Conservation (phyloP, 176 grass and related monocot genomes). For the Pontederia paniculata region DNA sequence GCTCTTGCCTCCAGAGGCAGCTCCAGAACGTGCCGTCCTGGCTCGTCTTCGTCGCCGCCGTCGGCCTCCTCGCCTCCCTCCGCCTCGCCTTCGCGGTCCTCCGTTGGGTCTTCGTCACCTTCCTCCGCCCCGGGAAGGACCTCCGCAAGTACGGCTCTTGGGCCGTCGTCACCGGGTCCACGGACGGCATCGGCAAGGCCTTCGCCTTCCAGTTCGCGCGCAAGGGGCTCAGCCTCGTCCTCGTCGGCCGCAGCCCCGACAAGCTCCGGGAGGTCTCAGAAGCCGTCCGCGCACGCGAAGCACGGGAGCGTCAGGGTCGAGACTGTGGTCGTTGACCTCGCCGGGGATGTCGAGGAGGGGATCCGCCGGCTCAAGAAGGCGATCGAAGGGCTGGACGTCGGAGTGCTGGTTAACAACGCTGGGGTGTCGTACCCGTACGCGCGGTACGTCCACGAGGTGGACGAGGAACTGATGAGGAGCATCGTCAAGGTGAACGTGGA, state of each 20-base stretch:
- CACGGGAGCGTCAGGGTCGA: constrained; percentile 39
- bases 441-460: constrained; percentile 94
- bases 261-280: constrained; percentile 35
- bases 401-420: constrained; percentile 77
- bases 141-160: constrained; percentile 21
- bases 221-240: constrained; percentile 28
- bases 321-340: constrained; percentile 72
- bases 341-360: constrained; percentile 43
- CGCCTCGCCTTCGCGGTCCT: constrained; percentile 33
- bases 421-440: constrained; percentile 88
- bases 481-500: constrained; percentile 82
- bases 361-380: constrained; percentile 36
- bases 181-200: constrained; percentile 36
- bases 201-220: constrained; percentile 32
- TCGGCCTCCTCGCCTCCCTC: constrained; percentile 35
- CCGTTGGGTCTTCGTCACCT: constrained; percentile 60
- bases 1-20: neutral
- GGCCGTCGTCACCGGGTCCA: constrained; percentile 36
- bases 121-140: constrained; percentile 67
- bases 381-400: constrained; percentile 63
- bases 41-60: constrained; percentile 16
- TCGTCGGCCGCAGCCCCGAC: constrained; percentile 31
- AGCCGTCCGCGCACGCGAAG: constrained; percentile 34
- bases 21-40: neutral
- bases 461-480: constrained; percentile 60